A percentile compares a stretch with the other conserved stretches of the same genome.
Conservation (phyloP, 2,329 filamentous ascomycete genomes). For the Exophiala oligosperma region DNA sequence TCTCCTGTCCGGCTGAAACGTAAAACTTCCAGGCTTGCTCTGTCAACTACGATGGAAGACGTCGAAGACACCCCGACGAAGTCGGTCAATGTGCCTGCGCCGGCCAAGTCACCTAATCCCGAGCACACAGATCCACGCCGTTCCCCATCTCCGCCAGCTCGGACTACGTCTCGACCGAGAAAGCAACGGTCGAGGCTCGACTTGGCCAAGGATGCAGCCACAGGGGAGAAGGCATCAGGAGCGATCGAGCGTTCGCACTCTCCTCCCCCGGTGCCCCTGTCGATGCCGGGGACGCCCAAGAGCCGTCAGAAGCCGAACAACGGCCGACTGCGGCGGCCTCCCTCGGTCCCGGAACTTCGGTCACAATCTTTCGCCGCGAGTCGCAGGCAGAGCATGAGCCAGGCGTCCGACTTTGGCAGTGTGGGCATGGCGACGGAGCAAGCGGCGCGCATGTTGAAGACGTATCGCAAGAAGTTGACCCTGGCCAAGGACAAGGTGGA, state of each 20-base stretch:
- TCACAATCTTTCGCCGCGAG: slow-evolving; percentile 43
- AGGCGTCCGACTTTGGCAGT: slow-evolving; percentile 45
- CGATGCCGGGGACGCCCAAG: slow-evolving; percentile 29
- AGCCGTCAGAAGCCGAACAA: slow-evolving; percentile 35
- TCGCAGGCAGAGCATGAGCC: slow-evolving; percentile 26
- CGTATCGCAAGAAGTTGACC: slow-evolving; percentile 58
- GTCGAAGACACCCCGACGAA: slow-evolving; percentile 24
- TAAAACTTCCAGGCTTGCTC: slow-evolving; percentile 54
- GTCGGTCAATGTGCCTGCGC: slow-evolving; percentile 34
- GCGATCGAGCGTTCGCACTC: slow-evolving; percentile 21
- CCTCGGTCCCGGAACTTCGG: slow-evolving; percentile 49
- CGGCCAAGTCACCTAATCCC: slow-evolving; percentile 31
- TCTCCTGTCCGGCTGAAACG: slow-evolving; percentile 56
- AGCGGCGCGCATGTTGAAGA: slow-evolving; percentile 56
- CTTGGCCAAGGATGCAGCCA: slow-evolving; percentile 10
- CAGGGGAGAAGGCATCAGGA: background rate
- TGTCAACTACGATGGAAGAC: slow-evolving; percentile 38
- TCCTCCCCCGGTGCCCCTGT: slow-evolving; percentile 14
- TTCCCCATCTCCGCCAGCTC: slow-evolving; percentile 44
- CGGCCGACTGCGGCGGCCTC: slow-evolving; percentile 40
- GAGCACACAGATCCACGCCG: slow-evolving; percentile 22
- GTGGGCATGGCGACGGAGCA: slow-evolving; percentile 57
- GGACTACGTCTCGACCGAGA: slow-evolving; percentile 33
- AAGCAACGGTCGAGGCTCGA: slow-evolving; percentile 29
- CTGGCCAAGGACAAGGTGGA: slow-evolving; percentile 46